A percentile compares a stretch with the other conserved stretches of the same genome.
Evolutionary conservation across 345 rosid genomes (phyloP).

Genomic region (Salix dunnii): DNA sequence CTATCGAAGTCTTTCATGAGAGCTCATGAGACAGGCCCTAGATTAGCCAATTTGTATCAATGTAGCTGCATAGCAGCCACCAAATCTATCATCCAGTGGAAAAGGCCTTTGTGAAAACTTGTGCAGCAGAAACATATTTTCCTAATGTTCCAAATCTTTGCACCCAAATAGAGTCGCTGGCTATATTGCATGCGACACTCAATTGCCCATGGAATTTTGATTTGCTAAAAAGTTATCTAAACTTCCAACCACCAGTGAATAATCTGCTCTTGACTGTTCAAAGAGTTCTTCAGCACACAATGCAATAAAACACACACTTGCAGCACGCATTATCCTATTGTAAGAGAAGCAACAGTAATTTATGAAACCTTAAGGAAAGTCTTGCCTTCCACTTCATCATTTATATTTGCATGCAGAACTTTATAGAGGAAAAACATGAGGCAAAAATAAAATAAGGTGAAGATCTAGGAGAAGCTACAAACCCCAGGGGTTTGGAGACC

Average conservation of each 20-base stretch:
- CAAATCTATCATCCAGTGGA: not conserved
- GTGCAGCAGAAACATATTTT: not conserved
- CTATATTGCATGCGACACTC: not conserved
- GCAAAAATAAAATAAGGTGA: not conserved
- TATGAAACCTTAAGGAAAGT: not conserved
- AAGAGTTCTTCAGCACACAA: not conserved
- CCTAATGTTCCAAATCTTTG: not conserved
- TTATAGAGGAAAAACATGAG: not conserved
- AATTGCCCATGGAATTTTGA: not conserved
- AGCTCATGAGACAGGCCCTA: not conserved
- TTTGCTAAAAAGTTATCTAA: not conserved
- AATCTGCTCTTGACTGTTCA: not conserved
- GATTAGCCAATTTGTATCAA: not conserved
- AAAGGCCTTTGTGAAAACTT: not conserved
- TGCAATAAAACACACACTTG: not conserved
- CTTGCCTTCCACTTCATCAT: not conserved
- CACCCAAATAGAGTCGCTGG: not conserved
- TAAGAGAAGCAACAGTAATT: not conserved
- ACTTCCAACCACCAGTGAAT: not conserved
- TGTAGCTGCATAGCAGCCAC: not conserved
- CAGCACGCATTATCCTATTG: not conserved
- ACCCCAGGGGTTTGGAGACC: slow-evolving; percentile 77
- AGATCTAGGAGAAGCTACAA: slow-evolving; percentile 13
- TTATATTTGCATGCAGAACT: not conserved
- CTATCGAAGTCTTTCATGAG: not conserved